phyloP scores from a whole-genome alignment of 2,329 filamentous ascomycete genomes.

The Talaromyces sp. region DNA sequence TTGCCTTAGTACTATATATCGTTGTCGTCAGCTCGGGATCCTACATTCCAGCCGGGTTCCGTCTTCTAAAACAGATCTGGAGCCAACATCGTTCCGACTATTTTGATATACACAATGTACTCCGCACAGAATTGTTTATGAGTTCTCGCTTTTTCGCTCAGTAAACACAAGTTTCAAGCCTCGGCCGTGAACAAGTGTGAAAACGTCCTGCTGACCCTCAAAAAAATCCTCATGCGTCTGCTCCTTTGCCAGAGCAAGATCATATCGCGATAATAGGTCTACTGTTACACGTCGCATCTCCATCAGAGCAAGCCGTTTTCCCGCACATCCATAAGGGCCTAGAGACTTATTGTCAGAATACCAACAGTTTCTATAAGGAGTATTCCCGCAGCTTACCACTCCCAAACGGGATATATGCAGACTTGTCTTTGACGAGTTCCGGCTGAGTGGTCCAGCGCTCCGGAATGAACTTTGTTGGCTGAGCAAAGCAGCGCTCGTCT shows the following conservation, averaged over 20 bases:
- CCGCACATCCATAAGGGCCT: slow-evolving; percentile 6
- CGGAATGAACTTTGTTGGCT: slow-evolving; percentile 7
- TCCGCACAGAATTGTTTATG: too few species aligned
- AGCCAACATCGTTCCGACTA: neutral
- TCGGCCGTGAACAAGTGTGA: slow-evolving; percentile 8
- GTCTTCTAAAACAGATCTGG: neutral
- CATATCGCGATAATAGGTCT: slow-evolving; percentile 6
- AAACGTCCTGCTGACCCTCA: slow-evolving; percentile 8
- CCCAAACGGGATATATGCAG: slow-evolving; percentile 6
- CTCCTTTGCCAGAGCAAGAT: slow-evolving; percentile 6
- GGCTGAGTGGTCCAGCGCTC: slow-evolving; percentile 6
- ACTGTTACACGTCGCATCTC: slow-evolving; percentile 7
- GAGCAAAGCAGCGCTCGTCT: slow-evolving; percentile 8
- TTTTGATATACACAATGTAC: neutral
- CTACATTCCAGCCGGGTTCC: neutral
- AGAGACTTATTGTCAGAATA: neutral
- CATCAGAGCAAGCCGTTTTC: slow-evolving; percentile 8
- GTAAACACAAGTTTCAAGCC: slow-evolving; percentile 6
- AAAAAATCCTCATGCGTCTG: slow-evolving; percentile 9
- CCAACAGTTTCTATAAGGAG: neutral
- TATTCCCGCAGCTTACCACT: neutral
- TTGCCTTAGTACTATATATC: neutral
- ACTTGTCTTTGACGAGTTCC: slow-evolving; percentile 6
- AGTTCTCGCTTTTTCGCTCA: neutral
- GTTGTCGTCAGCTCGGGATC: neutral